A percentile compares a stretch with the other conserved stretches of the same genome.
phyloP scores from a whole-genome alignment of 2,329 filamentous ascomycete genomes.

The Nemania bipapillata region DNA sequence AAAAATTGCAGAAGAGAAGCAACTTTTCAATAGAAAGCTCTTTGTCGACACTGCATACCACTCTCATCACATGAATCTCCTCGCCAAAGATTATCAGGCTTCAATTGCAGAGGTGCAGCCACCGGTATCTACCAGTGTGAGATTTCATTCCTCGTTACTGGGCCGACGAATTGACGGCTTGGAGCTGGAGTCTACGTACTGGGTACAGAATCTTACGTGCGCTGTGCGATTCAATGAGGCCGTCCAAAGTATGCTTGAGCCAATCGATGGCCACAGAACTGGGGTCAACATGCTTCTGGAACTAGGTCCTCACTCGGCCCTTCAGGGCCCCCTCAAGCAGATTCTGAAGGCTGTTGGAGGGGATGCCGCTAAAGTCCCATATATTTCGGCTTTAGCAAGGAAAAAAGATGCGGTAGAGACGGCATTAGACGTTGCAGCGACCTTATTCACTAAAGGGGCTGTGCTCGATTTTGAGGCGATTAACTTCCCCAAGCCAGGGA shows the following conservation, averaged over 20 bases:
- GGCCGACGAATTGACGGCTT: constrained; percentile 55
- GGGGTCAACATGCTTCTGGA: constrained; percentile 60
- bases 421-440: constrained; percentile 58
- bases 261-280: constrained; percentile 52
- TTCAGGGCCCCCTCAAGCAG: constrained; percentile 63
- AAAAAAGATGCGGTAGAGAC: constrained; percentile 62
- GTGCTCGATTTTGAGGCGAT: constrained; percentile 58
- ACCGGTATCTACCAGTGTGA: constrained; percentile 51
- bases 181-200: constrained; percentile 56
- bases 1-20: constrained; percentile 55
- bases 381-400: constrained; percentile 61
- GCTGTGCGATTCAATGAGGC: constrained; percentile 56
- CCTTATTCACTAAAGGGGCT: constrained; percentile 59
- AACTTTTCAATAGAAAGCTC: constrained; percentile 61
- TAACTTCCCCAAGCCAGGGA: constrained; percentile 57
- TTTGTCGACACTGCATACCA: constrained; percentile 65
- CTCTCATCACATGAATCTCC: constrained; percentile 64
- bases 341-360: constrained; percentile 59
- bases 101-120: constrained; percentile 50
- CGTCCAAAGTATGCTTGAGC: constrained; percentile 55
- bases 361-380: constrained; percentile 57
- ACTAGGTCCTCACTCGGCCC: constrained; percentile 61
- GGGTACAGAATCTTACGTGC: constrained; percentile 58
- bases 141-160: constrained; percentile 61
- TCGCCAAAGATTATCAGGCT: constrained; percentile 60